Conservation (phyloP, 352 stramenopile species). For the Pythium brassicae region DNA sequence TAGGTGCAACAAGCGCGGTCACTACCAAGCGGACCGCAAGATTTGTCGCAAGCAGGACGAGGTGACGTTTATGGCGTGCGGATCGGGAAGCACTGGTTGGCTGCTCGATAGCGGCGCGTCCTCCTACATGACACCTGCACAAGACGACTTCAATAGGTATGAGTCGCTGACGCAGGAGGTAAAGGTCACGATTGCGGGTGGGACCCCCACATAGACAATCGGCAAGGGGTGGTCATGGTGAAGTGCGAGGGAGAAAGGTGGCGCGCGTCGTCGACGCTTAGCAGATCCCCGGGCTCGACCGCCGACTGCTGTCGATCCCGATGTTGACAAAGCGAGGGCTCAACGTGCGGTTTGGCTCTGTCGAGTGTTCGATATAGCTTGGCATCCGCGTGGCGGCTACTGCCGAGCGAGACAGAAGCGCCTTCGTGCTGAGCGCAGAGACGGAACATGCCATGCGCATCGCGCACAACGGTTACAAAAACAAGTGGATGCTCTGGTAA, state of each 20-base stretch:
- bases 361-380: neutral
- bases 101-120: conserved; percentile 14
- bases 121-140: conserved; percentile 15
- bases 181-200: neutral
- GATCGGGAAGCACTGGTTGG: conserved; percentile 9
- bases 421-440: too few species aligned
- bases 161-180: neutral
- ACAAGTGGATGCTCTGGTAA: too few species aligned
- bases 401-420: neutral
- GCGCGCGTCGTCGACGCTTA: neutral
- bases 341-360: neutral
- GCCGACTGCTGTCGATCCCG: neutral
- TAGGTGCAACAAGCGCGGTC: neutral
- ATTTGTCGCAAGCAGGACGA: neutral
- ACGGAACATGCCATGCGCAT: too few species aligned
- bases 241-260: neutral
- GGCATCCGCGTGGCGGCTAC: neutral
- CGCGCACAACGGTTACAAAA: too few species aligned
- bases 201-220: neutral
- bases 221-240: neutral
- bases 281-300: neutral
- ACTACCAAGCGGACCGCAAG: conserved; percentile 1
- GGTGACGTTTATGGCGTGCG: neutral
- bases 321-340: neutral
- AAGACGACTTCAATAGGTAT: conserved; percentile 12